Evolutionary conservation across 768 basidiomycete species (phyloP), one percentile per base, ranked within the genome.

Genomic region (Leccinum olivaceopallidum): DNA sequence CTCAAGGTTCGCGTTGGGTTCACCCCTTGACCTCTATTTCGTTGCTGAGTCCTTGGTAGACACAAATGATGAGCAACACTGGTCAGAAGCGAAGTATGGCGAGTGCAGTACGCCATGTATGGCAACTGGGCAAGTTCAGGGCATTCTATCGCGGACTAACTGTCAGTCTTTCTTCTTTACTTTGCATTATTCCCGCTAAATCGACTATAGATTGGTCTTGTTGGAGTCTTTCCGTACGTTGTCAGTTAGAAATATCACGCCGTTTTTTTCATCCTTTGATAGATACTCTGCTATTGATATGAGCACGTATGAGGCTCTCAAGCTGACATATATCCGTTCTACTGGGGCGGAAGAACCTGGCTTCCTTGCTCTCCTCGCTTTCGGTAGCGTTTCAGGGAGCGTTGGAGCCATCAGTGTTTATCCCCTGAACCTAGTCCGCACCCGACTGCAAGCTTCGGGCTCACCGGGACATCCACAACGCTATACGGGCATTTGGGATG

Each of bases 261-360:
- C 16, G 18, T 53, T 54, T 63, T 59, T 59, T 37, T 63, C 26
- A 42, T 53, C 16, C 37, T 44, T 50, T 39, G 58, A 54, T 71
- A 90, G 89, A 60, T 92, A 92, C 72, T 89, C 92, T 14, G 96
- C 96, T 5, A 99, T 98, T 63, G 96, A 99, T 75, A 96, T 94
- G 92, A 91, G 89, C 67, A 95, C 95, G 4, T 98, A 97, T 61
- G 96, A 98, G 77, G 93, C 94, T 2, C 85, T 99, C 59, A 98
- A 98, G 73, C 79, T 95, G 49, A 87, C 90, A 2, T 98, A 98
- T 73, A 78, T 90, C 42, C 84, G 86, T 55, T 96, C 95, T 34
- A 91, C 92, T 6, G 89, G 88, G 36, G 85, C 88, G 67, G 89
- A 94, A 28, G 95, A 99, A 72, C 94, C 96, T 0, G 92, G 92